Base-by-base conservation (phyloP, 805 yeast genomes). In the Alloascoidea africana region DNA sequence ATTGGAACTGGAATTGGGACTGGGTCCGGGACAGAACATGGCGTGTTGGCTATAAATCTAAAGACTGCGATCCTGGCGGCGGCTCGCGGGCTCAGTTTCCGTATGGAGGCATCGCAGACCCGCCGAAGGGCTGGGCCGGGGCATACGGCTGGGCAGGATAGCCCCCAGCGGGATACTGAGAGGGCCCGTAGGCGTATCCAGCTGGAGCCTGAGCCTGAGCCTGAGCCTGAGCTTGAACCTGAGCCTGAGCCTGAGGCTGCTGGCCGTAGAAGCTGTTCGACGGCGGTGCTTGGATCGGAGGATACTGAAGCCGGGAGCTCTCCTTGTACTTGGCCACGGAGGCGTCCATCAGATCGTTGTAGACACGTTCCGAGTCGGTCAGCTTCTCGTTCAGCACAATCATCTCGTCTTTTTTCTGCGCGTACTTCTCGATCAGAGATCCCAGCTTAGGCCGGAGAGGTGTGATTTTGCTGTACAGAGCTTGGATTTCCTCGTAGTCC, bases 401-500 rank as follows among this genome's bases (percentile, higher is more conserved):
- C 42, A 89, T 60, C 43, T 89, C 96, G 47, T 86, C 82, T 52
- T 80, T 74, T 49, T 84, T 71, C 34, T 71, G 67, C 27, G 84
- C 68, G 54, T 84, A 81, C 54, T 83, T 73, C 40, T 84, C 95
- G 43, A 91, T 73, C 47, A 76, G 59, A 48, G 72, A 72, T 13
- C 83, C 83, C 42, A 91, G 63, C 42, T 74, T 70, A 0, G 86
- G 84, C 44, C 94, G 73, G 36, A 84, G 60, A 3, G 86, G 73
- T 14, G 80, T 68, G 1, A 86, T 65, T 11, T 73, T 67, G 38
- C 85, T 83, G 53, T 87, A 82, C 42, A 84, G 59, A 23, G 63
- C 62, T 42, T 85, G 86, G 16, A 89, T 65, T 39, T 83, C 86
- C 36, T 76, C 82, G 44, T 74, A 59, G 35, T 66, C 70, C 0